Conservation (phyloP, 1,284 basidiomycete species). For the Schizophyllum commune region DNA sequence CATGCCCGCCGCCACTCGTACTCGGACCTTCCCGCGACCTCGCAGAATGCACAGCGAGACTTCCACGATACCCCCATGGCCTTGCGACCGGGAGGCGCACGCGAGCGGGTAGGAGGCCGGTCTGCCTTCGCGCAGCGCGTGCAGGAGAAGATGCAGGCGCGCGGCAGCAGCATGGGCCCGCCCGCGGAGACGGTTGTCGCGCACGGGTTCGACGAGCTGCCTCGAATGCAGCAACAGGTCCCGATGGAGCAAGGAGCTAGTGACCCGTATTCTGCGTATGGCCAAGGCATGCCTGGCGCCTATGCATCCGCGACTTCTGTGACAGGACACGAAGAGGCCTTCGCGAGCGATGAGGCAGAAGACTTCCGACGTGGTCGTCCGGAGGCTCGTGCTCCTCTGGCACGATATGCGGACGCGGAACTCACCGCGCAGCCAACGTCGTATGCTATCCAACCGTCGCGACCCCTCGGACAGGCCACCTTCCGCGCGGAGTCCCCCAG, state of each 20-base stretch:
- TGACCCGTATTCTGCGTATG: too few relatives aligned
- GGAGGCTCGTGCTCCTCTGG: background rate
- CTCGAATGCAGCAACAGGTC: background rate
- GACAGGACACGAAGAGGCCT: background rate
- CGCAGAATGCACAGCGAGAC: too few relatives aligned
- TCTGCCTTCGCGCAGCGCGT: conserved; percentile 30
- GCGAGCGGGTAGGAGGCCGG: conserved; percentile 13
- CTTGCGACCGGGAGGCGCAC: background rate
- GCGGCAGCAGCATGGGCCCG: conserved; percentile 1
- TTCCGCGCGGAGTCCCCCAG: background rate
- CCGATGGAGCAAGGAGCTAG: background rate
- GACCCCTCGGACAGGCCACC: background rate
- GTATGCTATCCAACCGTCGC: background rate
- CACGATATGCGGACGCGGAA: background rate
- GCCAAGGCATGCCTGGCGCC: too few relatives aligned
- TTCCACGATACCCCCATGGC: background rate
- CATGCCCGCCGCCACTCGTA: background rate
- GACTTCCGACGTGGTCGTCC: background rate
- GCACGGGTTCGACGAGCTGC: background rate
- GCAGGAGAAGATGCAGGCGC: conserved; percentile 27
- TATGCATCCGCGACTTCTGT: background rate
- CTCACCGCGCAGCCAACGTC: background rate
- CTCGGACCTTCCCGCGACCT: background rate
- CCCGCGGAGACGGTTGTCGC: background rate
- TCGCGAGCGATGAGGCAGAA: background rate